Base-by-base conservation (phyloP, 129 eudicot genomes). In the Helianthus tuberosus region DNA sequence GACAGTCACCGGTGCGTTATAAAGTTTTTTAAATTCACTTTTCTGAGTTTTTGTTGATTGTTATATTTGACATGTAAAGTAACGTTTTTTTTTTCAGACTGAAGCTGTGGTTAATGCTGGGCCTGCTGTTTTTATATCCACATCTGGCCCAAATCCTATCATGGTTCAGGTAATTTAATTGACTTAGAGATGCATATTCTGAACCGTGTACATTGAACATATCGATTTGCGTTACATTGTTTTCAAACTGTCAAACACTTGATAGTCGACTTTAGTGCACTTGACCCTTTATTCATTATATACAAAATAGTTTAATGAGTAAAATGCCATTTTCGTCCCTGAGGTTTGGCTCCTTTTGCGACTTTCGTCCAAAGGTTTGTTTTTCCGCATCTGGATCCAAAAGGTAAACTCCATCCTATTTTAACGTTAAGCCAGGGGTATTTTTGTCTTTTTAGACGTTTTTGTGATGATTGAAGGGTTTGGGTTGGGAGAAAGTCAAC, bases 61-160 rank as follows among this genome's bases (percentile, higher is more conserved):
- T 64, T 54, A 48, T 48, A 54, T 48, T 39, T 17, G 46, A 41
- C 61, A 12, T 53, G 32, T 65, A 49, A 11, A n/a, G 23, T 20
- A 20, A 20, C 7, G 8, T 16, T 48, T 3, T 64, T 46, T 32
- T 59, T 44, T 51, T 13, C 71, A 91, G 97, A 85, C 82, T 65
- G 95, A 91, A 66, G 95, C 92, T 51, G 84, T 88, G 62, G 89
- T 91, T 43, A 91, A 88, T 72, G 95, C 95, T 27, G 95, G 97
- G 50, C 97, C 97, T 64, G 87, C 97, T 51, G 86, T 88, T 38
- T 91, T 86, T 71, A 65, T 91, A 71, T 86, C 97, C 74, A 73
- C 89, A 12, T 80, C 92, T 41, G 97, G 95, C 46, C 97, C 95
- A 23, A 91, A 88, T 77, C 97, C 95, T 67, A 84, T 91, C 38